Percentiles rank a stretch among this genome's conserved stretches.
Conservation (phyloP, 345 rosid species). For the Eucalyptus sp. region DNA sequence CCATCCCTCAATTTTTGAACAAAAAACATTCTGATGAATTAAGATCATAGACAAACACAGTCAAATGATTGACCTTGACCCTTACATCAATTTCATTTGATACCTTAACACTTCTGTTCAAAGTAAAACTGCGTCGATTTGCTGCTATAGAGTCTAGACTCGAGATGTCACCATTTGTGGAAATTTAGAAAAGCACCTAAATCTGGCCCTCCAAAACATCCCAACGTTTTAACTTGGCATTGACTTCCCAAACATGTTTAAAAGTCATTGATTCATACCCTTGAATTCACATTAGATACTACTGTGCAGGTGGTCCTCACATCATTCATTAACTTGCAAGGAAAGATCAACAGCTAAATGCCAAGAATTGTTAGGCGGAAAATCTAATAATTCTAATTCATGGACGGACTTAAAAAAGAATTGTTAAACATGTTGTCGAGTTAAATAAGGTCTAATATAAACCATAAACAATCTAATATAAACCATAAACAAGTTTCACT, state of each 20-base stretch:
- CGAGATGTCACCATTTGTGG: background rate
- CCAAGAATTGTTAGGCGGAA: background rate
- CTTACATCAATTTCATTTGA: background rate
- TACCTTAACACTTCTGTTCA: background rate
- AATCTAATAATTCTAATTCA: no score
- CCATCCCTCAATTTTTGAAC: background rate
- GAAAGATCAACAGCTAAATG: background rate
- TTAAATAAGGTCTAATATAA: no score
- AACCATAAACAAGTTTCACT: background rate
- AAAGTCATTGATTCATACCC: background rate
- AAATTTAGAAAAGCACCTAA: background rate
- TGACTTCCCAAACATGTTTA: background rate
- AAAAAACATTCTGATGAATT: background rate
- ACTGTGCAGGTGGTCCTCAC: background rate
- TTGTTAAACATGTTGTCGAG: no score
- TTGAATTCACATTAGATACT: background rate
- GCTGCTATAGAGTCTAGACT: background rate
- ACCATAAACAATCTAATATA: no score
- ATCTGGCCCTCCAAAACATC: background rate
- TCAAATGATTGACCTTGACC: background rate
- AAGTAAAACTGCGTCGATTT: background rate
- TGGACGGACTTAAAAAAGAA: no score
- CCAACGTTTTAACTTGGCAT: background rate
- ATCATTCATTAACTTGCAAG: background rate
- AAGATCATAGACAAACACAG: background rate